A percentile compares a stretch with the other conserved stretches of the same genome.
These are phyloP conservation scores for Hypoxylon sp. DNA, from an alignment of 2,329 filamentous ascomycete genomes.

Conservation along the genomic window DNA sequence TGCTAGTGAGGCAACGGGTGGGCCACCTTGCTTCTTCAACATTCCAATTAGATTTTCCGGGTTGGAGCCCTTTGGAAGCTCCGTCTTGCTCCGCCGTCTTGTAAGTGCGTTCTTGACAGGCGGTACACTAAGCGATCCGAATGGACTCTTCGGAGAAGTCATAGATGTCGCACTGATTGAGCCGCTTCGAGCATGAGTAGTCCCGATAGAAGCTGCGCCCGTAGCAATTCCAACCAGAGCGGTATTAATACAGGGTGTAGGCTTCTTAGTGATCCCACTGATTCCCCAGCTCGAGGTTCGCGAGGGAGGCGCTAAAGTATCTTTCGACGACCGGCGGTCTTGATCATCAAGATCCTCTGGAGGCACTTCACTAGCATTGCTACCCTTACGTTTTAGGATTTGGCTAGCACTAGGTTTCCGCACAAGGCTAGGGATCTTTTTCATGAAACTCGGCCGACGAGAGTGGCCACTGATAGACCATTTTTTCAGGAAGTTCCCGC, in stretches of 20 bases:
- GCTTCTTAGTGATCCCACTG: conserved; percentile 62
- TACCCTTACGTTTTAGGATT: conserved; percentile 64
- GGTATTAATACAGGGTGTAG: conserved; percentile 71
- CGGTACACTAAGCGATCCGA: conserved; percentile 59
- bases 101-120: conserved; percentile 64
- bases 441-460: conserved; percentile 69
- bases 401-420: conserved; percentile 65
- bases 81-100: conserved; percentile 70
- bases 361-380: conserved; percentile 57
- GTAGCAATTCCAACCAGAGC: conserved; percentile 70
- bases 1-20: conserved; percentile 65
- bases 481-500: conserved; percentile 75
- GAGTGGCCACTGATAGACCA: conserved; percentile 66
- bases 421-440: conserved; percentile 65
- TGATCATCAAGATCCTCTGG: conserved; percentile 47
- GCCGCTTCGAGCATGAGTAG: conserved; percentile 70
- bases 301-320: conserved; percentile 67
- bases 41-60: conserved; percentile 63
- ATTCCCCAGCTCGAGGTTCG: conserved; percentile 66
- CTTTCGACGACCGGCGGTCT: conserved; percentile 59
- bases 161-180: conserved; percentile 71
- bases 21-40: conserved; percentile 68
- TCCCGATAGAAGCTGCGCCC: conserved; percentile 69
- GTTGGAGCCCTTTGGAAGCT: conserved; percentile 60
- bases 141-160: conserved; percentile 68